Evolutionary conservation across 2,329 filamentous ascomycete species (phyloP), one percentile per base, ranked within the genome.

Genomic region (Colletotrichum eremochloae): DNA sequence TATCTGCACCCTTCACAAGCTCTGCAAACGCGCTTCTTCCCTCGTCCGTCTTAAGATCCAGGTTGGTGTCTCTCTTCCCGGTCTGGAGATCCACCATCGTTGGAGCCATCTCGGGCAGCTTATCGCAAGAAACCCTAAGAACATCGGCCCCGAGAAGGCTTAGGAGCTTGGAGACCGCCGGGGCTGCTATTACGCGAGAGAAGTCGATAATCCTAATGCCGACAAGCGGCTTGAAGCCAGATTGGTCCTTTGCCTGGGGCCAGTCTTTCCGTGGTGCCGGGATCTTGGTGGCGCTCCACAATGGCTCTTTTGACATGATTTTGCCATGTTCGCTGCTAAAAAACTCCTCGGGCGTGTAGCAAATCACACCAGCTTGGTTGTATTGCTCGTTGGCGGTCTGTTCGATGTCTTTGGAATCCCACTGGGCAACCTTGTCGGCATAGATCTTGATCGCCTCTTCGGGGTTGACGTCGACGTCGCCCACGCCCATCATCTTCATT

Each of bases 201-300:
- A 81, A 75, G 61, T 82, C 80, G 4, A 82, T 75, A 24, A 81
- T 72, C 29, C 78, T 79, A 42, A 82, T 76, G 3, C 80, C 80
- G n/a, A 78, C 77, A 3, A 82, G 75, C 1, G 78, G 80, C 42
- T 76, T 78, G 68, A 72, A 77, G 1, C 71, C 76, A 24, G 48
- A 67, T 1, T 68, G 75, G 3, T 74, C 61, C 57, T 57, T 69
- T 2, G 76, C 63, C 14, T 74, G 64, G 8, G 75, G 78, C 79
- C 73, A 79, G 31, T 69, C 55, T 50, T 31, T 53, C n/a, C 31
- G 36, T 60, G 33, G 58, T 24, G 53, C 52, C 42, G 69, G 65
- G 62, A 42, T 29, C 18, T 9, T 60, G 53, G 31, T 72, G 46
- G n/a, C 48, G 15, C n/a, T 60, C 67, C 61, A 81, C 1, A 81